phyloP scores from a whole-genome alignment of 2,329 filamentous ascomycete species.

The Didymella segeticola region DNA sequence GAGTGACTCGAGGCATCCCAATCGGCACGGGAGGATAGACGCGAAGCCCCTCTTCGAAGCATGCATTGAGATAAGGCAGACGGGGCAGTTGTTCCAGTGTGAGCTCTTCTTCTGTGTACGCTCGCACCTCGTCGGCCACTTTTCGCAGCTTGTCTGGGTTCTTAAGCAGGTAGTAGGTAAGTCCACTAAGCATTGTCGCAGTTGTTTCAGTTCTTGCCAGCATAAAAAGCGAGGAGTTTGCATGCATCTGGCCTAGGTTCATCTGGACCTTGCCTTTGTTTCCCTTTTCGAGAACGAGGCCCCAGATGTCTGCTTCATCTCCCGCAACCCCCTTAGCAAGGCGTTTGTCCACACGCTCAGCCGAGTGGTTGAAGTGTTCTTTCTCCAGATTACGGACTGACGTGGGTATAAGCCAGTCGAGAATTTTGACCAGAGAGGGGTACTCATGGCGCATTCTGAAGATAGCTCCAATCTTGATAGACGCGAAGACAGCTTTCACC shows the following conservation, averaged over 20 bases:
- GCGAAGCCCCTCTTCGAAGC: conserved; percentile 53
- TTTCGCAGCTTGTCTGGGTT: conserved; percentile 24
- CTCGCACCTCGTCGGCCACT: conserved; percentile 31
- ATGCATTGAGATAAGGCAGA: conserved; percentile 51
- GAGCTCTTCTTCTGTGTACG: conserved; percentile 21
- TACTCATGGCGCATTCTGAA: conserved; percentile 9
- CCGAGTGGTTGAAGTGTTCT: no score
- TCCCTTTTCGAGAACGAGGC: neutral
- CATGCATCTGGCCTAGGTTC: no score
- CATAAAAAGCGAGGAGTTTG: conserved; percentile 28
- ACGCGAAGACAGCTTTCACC: conserved; percentile 39
- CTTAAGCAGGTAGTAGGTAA: conserved; percentile 35
- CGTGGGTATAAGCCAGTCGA: no score
- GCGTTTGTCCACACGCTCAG: no score
- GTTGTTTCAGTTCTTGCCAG: conserved; percentile 38
- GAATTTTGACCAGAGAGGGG: no score
- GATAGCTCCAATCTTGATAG: conserved; percentile 22
- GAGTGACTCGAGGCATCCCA: conserved; percentile 38
- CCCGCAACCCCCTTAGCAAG: no score
- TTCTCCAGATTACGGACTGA: no score
- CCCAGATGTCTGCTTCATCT: neutral
- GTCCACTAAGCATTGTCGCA: conserved; percentile 28
- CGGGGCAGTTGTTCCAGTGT: conserved; percentile 22
- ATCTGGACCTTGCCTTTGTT: neutral
- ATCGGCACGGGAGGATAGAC: conserved; percentile 53